Conservation (phyloP, 805 yeast species). For the Brettanomyces naardenensis region DNA sequence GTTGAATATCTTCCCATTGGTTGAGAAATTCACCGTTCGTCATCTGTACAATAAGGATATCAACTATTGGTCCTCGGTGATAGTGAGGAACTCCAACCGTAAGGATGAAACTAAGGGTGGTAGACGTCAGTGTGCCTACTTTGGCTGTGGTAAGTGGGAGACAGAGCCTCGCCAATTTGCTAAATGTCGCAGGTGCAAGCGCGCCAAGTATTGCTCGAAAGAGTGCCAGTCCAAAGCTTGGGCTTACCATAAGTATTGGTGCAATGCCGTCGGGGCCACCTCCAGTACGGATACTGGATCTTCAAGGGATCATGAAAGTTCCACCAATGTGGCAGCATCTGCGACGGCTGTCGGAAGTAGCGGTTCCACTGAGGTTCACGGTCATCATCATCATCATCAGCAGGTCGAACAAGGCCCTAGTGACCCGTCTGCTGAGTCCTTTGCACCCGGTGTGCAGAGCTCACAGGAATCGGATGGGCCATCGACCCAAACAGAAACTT, state of each 20-base stretch:
- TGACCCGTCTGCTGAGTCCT: neutral
- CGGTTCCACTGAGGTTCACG: neutral
- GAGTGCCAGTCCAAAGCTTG: conserved; percentile 90
- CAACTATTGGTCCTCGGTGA: conserved; percentile 96
- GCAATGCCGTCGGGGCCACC: conserved; percentile 33
- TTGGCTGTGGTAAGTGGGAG: conserved; percentile 94
- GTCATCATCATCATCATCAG: neutral
- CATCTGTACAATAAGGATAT: conserved; percentile 65
- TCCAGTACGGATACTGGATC: conserved; percentile 7
- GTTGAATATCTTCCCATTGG: conserved; percentile 78
- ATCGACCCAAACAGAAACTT: too few species aligned
- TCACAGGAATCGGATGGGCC: too few species aligned
- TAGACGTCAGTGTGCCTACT: conserved; percentile 89
- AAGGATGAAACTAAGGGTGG: conserved; percentile 84
- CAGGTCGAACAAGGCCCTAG: neutral
- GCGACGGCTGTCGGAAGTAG: neutral
- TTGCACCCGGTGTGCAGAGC: neutral
- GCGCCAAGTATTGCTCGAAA: conserved; percentile 91
- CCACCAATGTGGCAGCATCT: too few species aligned
- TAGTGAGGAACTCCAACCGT: conserved; percentile 92
- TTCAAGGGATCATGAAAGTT: conserved; percentile 6
- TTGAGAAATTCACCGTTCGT: conserved; percentile 77
- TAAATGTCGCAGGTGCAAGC: conserved; percentile 87
- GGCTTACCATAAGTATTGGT: conserved; percentile 93
- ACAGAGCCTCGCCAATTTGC: conserved; percentile 84